Base-by-base conservation (phyloP, 2,329 filamentous ascomycete genomes). In the Xylariaceae sp. region DNA sequence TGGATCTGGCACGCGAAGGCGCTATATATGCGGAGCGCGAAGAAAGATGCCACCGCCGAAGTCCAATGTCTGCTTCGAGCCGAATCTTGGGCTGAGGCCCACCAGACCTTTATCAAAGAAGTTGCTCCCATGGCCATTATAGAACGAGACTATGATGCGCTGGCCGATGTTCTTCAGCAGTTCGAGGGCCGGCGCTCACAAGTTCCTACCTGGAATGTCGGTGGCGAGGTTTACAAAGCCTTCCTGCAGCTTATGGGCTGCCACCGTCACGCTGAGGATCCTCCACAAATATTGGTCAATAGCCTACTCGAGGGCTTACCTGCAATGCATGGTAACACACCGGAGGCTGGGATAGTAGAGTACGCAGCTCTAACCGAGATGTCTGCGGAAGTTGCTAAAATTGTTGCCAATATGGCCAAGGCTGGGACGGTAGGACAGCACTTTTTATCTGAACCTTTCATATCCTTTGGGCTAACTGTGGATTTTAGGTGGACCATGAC, bases 1-100 rank as follows among this genome's bases (percentile, higher is more conserved):
- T 96, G 93, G 92, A 80, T 97, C 44, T 96, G 90, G 85, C 84
- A 91, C 55, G 91, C 94, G 15, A 90, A 92, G 67, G 92, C 92
- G 10, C 79, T 93, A 11, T 88, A 88, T 71, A 92, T 91, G 73
- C 88, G 89, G 57, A 86, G 86, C 53, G 84, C 86, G 40, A 84
- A 82, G 65, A 84, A 85, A 59, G 85, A 92, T 68, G 80, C 88
- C 9, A 81, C 79, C 39, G 77, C 79, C 4, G 91, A 96, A 71
- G 89, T 93, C 8, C 81, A 87, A 49, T 94, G 87, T 65, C 84
- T 99, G 10, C 81, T 97, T 54, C 84, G 85, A 42, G 93, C 92
- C 2, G 81, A 83, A 32, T 85, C 89, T 35, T 89, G 86, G 72
- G 79, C 84, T 24, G 90, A 94, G 68, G 94, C 94, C 0, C 94